Conservation (phyloP, 129 eudicot species). For the Flaveria linearis region DNA sequence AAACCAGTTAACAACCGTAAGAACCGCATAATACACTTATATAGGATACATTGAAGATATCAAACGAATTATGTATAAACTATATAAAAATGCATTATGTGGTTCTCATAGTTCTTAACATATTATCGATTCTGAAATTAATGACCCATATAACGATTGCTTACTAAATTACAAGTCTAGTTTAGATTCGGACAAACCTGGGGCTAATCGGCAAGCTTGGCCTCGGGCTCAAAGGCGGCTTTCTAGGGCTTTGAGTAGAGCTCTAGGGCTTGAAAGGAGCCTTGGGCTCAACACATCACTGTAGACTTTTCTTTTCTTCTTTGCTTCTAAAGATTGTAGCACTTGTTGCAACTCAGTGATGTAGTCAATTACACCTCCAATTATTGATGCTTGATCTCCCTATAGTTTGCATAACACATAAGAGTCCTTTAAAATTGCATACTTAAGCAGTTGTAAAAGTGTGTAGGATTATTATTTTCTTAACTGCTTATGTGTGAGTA, state of each 20-base stretch:
- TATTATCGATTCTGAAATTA: no score
- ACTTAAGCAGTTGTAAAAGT: not conserved
- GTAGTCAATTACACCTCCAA: constrained; percentile 94
- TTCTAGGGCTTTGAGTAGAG: constrained; percentile 72
- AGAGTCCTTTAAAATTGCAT: not conserved
- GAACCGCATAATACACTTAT: no score
- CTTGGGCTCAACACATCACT: constrained; percentile 77
- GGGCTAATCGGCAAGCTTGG: constrained; percentile 82
- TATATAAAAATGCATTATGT: no score
- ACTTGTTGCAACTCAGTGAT: constrained; percentile 86
- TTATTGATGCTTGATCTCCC: constrained; percentile 99
- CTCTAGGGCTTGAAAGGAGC: constrained; percentile 70
- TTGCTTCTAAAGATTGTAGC: constrained; percentile 87
- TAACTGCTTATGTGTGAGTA: not conserved
- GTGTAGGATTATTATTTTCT: not conserved
- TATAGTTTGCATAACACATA: constrained; percentile 27
- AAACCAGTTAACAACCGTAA: no score
- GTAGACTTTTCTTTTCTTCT: constrained; percentile 81
- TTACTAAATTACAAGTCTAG: not conserved
- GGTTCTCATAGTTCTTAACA: no score
- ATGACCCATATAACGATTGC: not conserved
- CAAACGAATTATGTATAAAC: no score
- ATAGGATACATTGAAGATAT: no score
- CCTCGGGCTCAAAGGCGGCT: constrained; percentile 87
- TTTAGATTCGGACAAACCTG: constrained; percentile 19